These are phyloP conservation scores for Colletotrichum sp. DNA, from an alignment of 2,329 filamentous ascomycete genomes.

Conservation along the genomic window DNA sequence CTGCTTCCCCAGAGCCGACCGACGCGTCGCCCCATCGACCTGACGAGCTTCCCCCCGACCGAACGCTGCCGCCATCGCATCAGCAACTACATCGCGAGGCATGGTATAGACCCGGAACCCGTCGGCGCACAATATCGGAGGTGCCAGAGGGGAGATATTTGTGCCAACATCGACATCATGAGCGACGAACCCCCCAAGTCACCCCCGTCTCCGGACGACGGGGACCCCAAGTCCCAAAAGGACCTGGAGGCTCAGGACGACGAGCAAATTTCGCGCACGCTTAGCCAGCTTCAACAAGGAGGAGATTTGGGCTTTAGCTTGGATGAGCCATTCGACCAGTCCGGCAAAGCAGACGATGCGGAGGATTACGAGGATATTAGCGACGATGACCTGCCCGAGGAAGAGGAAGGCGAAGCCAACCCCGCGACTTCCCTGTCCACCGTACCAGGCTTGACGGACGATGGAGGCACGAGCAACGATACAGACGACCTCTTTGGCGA, in stretches of 20 bases:
- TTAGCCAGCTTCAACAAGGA: constrained; percentile 47
- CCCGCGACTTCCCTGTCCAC: constrained; percentile 46
- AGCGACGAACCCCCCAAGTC: constrained; percentile 22
- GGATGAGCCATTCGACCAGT: constrained; percentile 60
- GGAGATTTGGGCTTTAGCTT: constrained; percentile 45
- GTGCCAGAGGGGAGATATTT: constrained; percentile 13
- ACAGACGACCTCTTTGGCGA: constrained; percentile 75
- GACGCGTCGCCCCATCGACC: constrained; percentile 21
- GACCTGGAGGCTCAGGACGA: constrained; percentile 55
- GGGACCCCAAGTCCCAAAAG: constrained; percentile 48
- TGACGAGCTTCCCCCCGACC: constrained; percentile 11
- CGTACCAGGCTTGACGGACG: constrained; percentile 61
- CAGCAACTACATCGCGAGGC: constrained; percentile 7
- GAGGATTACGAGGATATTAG: constrained; percentile 90
- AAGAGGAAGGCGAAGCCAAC: constrained; percentile 64
- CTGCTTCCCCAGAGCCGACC: constrained; percentile 17
- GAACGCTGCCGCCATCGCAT: constrained; percentile 1
- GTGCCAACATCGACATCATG: constrained; percentile 14
- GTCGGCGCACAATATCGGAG: constrained; percentile 16
- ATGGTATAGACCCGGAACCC: constrained; percentile 11
- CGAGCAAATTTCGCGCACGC: constrained; percentile 47
- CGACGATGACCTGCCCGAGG: constrained; percentile 88
- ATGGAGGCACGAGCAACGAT: constrained; percentile 64
- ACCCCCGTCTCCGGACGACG: constrained; percentile 32
- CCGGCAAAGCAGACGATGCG: constrained; percentile 90